These are phyloP conservation scores for Aspergillus clavatus DNA, from an alignment of 2,329 filamentous ascomycete genomes.

Conservation along the genomic window DNA sequence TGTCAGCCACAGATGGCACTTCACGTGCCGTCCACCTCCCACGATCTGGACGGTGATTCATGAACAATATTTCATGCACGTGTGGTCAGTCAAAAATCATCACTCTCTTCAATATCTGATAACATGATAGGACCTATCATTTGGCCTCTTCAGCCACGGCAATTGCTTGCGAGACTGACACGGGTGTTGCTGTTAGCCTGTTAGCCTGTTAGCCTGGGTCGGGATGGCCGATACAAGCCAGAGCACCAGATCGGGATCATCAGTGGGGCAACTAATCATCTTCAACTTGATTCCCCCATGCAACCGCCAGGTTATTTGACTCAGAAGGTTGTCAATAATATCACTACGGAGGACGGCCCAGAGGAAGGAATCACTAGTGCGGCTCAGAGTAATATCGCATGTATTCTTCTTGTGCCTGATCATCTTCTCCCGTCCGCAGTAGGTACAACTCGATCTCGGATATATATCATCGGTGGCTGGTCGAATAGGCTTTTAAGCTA, in stretches of 20 bases:
- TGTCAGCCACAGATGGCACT: conserved; percentile 10
- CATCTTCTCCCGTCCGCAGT: background rate
- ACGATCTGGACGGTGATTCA: too few species aligned
- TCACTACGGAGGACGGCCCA: too few species aligned
- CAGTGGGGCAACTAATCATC: background rate
- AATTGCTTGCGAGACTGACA: background rate
- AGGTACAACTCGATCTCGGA: background rate
- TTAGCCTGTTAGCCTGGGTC: too few species aligned
- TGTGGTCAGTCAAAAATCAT: background rate
- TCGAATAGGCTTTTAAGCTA: background rate
- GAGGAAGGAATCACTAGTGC: too few species aligned
- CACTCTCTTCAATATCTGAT: background rate
- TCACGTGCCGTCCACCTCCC: background rate
- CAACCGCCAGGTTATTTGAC: background rate
- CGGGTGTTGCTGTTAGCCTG: too few species aligned
- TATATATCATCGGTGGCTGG: background rate
- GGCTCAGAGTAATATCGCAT: too few species aligned
- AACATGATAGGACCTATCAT: background rate
- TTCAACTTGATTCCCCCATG: background rate
- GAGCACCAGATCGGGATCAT: background rate
- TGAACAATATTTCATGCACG: too few species aligned
- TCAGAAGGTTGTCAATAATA: background rate
- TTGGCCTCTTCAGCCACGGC: background rate
- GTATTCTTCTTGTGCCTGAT: too few species aligned
- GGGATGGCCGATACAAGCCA: background rate